Percentiles rank a stretch among this genome's conserved stretches.
phyloP scores from a whole-genome alignment of 2,329 filamentous ascomycete species.

The Ascochyta fabae region DNA sequence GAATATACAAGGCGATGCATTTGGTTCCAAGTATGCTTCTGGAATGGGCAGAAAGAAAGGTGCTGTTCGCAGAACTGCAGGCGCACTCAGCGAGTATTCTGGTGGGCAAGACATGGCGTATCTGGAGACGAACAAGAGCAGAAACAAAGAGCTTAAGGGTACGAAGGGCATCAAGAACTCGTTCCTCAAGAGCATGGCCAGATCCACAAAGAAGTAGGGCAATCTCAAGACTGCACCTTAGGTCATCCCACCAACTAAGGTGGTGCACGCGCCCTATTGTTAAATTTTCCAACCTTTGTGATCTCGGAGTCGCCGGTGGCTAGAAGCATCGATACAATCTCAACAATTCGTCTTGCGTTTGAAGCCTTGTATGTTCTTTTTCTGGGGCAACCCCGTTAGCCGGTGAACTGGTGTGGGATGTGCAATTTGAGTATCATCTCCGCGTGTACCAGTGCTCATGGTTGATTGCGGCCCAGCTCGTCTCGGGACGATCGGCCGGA shows the following conservation, averaged over 20 bases:
- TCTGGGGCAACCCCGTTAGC: neutral
- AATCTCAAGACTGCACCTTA: neutral
- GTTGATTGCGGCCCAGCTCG: neutral
- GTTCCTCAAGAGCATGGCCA: conserved; percentile 54
- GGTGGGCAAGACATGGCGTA: conserved; percentile 98
- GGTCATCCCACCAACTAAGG: neutral
- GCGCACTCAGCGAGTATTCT: conserved; percentile 81
- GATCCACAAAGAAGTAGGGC: conserved; percentile 19
- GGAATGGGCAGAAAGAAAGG: conserved; percentile 58
- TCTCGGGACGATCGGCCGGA: neutral
- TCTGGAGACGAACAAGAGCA: conserved; percentile 56
- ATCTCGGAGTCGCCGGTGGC: too few species aligned
- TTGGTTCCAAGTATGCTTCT: conserved; percentile 56
- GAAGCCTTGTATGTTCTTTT: too few species aligned
- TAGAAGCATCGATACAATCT: too few species aligned
- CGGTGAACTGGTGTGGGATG: neutral
- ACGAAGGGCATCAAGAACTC: conserved; percentile 49
- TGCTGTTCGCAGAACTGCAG: conserved; percentile 79
- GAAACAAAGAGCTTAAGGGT: conserved; percentile 55
- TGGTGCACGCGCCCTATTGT: too few species aligned
- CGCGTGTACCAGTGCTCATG: neutral
- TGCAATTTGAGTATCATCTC: neutral
- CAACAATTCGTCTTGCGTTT: too few species aligned
- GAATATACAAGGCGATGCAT: conserved; percentile 71
- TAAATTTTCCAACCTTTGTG: neutral